Percentiles rank a stretch among this genome's conserved stretches.
Evolutionary conservation across 345 rosid species (phyloP).

Genomic region (Corymbia maculata): DNA sequence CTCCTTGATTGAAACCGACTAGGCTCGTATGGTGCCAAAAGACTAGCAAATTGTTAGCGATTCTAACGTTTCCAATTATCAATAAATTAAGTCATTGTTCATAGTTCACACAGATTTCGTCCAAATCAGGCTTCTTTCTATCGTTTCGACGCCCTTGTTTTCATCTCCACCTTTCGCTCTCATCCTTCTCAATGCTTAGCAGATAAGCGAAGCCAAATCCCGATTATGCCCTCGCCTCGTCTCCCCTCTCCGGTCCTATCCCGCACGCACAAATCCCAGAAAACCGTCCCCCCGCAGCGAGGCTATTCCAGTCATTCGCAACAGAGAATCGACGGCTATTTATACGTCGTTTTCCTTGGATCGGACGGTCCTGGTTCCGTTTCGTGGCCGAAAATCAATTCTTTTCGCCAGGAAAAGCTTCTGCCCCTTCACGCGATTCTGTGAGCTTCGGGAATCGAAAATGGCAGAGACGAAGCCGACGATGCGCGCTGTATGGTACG

Average conservation of each 20-base stretch:
- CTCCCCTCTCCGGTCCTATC: neutral
- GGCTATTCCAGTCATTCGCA: neutral
- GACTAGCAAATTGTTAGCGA: neutral
- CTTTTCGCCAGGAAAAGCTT: fast-evolving
- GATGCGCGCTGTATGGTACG: slow-evolving; percentile 31
- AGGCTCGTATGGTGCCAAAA: neutral
- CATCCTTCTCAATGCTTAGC: neutral
- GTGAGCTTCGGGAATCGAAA: neutral
- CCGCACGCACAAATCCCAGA: neutral
- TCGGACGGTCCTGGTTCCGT: neutral
- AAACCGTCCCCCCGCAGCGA: neutral
- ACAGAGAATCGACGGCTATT: neutral
- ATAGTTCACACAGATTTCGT: neutral
- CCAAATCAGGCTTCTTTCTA: neutral
- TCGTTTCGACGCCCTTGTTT: neutral
- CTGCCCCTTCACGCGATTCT: neutral
- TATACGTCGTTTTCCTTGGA: neutral
- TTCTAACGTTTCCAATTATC: neutral
- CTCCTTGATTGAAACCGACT: neutral
- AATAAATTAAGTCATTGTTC: neutral
- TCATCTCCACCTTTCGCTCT: neutral
- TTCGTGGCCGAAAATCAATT: neutral
- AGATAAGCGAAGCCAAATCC: neutral
- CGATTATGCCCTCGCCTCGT: neutral
- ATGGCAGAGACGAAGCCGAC: slow-evolving; percentile 20